A percentile compares a stretch with the other conserved stretches of the same genome.
These are phyloP conservation scores for Ophiostoma australiae DNA, from an alignment of 2,329 filamentous ascomycete genomes.

Conservation along the genomic window DNA sequence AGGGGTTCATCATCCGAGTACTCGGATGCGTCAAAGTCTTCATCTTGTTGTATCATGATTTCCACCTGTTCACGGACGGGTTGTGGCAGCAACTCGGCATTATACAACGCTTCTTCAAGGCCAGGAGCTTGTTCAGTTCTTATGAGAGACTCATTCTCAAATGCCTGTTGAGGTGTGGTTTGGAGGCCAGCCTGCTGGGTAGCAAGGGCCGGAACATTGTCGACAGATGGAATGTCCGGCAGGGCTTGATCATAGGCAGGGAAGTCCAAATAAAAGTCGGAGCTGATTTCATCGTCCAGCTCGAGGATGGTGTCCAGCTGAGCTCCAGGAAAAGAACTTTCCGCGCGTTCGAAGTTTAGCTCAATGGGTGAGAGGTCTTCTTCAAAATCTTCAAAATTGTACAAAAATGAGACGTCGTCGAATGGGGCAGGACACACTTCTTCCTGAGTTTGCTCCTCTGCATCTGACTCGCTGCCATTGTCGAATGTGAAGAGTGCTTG, in stretches of 20 bases:
- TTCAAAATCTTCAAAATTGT: constrained; percentile 9
- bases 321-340: neutral
- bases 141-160: neutral
- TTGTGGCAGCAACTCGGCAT: neutral
- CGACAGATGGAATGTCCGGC: neutral
- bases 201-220: neutral
- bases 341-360: neutral
- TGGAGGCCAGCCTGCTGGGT: neutral
- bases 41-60: neutral
- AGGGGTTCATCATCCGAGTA: neutral
- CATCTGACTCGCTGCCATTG: neutral
- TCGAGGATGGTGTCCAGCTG: constrained; percentile 14
- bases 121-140: neutral
- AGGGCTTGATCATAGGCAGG: constrained; percentile 14
- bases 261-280: constrained; percentile 15
- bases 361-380: neutral
- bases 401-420: neutral
- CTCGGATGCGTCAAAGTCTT: neutral
- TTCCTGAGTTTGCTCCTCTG: neutral
- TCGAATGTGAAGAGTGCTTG: neutral
- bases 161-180: neutral
- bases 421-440: neutral
- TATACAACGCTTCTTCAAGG: neutral
- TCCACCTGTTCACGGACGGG: neutral
- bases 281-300: neutral